Conservation (phyloP, 176 grass and related monocot species). For the Aegilops bicornis region DNA sequence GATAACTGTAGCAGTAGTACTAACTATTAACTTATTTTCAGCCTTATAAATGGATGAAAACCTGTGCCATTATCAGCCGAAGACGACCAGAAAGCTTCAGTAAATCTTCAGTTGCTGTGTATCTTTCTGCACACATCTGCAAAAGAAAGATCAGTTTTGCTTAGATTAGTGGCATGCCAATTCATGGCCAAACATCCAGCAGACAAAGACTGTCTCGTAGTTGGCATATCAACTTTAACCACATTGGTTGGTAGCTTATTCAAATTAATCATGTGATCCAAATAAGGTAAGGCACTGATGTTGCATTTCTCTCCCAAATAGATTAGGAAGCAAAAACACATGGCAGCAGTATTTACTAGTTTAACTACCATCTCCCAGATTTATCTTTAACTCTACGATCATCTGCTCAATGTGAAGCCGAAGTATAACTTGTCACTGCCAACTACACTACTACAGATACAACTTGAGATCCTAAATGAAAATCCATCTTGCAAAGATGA, state of each 20-base stretch:
- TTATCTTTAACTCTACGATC: neutral
- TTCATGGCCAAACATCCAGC: neutral
- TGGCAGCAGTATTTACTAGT: neutral
- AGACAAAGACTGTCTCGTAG: neutral
- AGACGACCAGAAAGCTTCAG: constrained; percentile 80
- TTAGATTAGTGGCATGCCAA: neutral
- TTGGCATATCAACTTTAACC: neutral
- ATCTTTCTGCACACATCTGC: constrained; percentile 68
- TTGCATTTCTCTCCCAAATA: neutral
- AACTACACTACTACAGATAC: neutral
- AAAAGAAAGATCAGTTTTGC: constrained; percentile 15
- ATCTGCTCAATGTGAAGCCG: neutral
- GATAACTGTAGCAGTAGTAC: neutral
- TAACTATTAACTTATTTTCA: constrained; percentile 11
- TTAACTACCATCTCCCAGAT: neutral
- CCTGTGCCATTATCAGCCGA: constrained; percentile 69
- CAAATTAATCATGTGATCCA: neutral
- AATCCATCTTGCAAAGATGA: neutral
- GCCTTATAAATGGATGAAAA: constrained; percentile 37
- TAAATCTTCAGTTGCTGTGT: constrained; percentile 46
- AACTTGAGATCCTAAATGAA: neutral
- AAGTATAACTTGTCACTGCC: neutral
- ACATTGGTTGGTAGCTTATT: neutral
- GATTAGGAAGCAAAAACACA: neutral
- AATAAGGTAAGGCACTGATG: neutral